Percentiles rank a stretch among this genome's conserved stretches.
Evolutionary conservation across 2,329 filamentous ascomycete species (phyloP).

Genomic region (Colletotrichum sp.): DNA sequence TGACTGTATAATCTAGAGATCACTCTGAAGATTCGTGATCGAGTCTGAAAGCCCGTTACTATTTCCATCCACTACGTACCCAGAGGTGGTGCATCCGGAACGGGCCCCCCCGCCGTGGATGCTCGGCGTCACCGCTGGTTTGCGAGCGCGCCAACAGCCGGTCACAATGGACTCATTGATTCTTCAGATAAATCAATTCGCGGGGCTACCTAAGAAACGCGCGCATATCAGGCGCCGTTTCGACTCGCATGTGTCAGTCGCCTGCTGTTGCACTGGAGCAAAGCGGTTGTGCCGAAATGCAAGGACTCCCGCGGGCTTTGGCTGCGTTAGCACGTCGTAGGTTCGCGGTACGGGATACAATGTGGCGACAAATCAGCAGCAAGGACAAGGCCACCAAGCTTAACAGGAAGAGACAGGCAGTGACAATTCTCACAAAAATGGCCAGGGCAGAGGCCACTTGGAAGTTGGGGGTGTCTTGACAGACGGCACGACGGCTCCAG

Average conservation of each 20-base stretch:
- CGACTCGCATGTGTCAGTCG: not conserved
- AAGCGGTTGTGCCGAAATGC: not conserved
- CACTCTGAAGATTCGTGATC: not conserved
- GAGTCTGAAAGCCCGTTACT: not conserved
- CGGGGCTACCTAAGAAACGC: not conserved
- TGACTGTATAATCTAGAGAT: not conserved
- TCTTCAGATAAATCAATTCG: slow-evolving; percentile 1
- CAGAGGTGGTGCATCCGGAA: slow-evolving; percentile 8
- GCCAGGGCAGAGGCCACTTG: not conserved
- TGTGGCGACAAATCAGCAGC: not conserved
- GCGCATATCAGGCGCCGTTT: not conserved
- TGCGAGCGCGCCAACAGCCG: not conserved
- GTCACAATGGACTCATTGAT: not conserved
- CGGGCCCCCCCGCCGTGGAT: slow-evolving; percentile 2
- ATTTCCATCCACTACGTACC: not conserved
- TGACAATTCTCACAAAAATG: not conserved
- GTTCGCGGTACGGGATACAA: not conserved
- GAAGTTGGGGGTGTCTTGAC: not conserved
- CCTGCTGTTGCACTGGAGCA: not conserved
- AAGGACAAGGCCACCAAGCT: not conserved
- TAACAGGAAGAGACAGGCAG: not conserved
- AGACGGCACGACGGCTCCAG: not conserved
- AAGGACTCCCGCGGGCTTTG: not conserved
- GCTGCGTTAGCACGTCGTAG: not conserved
- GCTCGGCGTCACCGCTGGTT: slow-evolving; percentile 3